These are phyloP conservation scores for Cercospora beticola DNA, from an alignment of 2,329 filamentous ascomycete genomes.

Conservation along the genomic window DNA sequence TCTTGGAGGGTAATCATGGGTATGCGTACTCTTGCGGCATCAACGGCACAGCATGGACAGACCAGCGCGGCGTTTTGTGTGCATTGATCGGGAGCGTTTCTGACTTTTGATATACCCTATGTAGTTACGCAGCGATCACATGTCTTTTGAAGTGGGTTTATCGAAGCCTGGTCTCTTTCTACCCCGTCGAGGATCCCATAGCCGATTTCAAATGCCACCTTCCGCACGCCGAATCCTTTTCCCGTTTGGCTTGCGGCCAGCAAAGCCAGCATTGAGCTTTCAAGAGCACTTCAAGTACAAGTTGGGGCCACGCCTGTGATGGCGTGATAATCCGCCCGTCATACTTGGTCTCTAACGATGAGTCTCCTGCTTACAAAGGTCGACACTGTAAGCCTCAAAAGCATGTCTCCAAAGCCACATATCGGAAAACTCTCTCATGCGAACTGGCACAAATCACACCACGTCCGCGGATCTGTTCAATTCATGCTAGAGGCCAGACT, in stretches of 20 bases:
- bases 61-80: not conserved
- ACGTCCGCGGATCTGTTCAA: no score
- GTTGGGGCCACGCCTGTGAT: no score
- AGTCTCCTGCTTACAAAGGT: not conserved
- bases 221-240: no score
- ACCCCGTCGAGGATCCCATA: no score
- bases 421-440: not conserved
- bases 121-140: constrained; percentile 1
- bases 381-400: not conserved
- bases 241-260: not conserved
- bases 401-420: not conserved
- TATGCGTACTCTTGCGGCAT: constrained; percentile 5
- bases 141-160: not conserved
- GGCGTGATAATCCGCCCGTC: no score
- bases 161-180: not conserved
- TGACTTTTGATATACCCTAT: constrained; percentile 8
- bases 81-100: not conserved
- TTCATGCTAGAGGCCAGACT: no score
- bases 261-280: not conserved
- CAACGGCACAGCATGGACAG: constrained; percentile 5
- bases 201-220: no score
- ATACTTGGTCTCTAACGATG: no score
- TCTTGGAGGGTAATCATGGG: not conserved
- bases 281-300: no score
- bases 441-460: no score